Evolutionary conservation across 768 basidiomycete species (phyloP).

Genomic region (Rhodosporidiobolus sp.): DNA sequence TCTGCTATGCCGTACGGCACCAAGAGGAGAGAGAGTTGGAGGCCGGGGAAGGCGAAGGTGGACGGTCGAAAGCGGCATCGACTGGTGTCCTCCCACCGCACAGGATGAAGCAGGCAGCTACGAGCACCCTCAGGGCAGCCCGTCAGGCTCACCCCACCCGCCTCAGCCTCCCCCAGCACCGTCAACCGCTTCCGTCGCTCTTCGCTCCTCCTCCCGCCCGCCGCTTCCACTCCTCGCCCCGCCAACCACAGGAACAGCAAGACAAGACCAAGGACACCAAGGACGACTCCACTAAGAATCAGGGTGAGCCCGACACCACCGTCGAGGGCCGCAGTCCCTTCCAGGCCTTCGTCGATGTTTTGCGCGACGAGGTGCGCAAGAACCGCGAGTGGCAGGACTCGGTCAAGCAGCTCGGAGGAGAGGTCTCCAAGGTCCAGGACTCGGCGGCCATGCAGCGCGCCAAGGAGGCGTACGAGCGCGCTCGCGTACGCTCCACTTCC

Average conservation of each 20-base stretch:
- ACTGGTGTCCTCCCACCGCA: too few species aligned
- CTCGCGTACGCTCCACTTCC: constrained; percentile 75
- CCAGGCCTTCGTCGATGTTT: constrained; percentile 89
- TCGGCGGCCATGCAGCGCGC: constrained; percentile 93
- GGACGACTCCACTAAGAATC: constrained; percentile 26
- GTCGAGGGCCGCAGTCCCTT: constrained; percentile 65
- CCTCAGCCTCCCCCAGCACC: not conserved
- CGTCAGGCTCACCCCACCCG: not conserved
- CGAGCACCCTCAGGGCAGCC: constrained; percentile 3
- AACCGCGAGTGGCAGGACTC: constrained; percentile 93
- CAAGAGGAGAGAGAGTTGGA: too few species aligned
- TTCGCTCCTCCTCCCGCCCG: not conserved
- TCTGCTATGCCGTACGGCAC: too few species aligned
- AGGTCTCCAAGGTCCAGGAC: constrained; percentile 95
- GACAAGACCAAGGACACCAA: constrained; percentile 6
- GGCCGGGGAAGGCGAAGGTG: too few species aligned
- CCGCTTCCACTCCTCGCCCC: constrained; percentile 4
- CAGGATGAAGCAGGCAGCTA: constrained; percentile 31
- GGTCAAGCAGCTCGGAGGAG: constrained; percentile 93
- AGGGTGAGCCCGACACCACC: constrained; percentile 33
- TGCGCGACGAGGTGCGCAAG: constrained; percentile 87
- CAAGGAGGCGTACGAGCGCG: constrained; percentile 85
- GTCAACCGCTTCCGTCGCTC: not conserved
- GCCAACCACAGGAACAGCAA: constrained; percentile 12
- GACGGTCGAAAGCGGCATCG: too few species aligned